Evolutionary conservation across 345 rosid species (phyloP).

Genomic region (Isatis tinctoria): DNA sequence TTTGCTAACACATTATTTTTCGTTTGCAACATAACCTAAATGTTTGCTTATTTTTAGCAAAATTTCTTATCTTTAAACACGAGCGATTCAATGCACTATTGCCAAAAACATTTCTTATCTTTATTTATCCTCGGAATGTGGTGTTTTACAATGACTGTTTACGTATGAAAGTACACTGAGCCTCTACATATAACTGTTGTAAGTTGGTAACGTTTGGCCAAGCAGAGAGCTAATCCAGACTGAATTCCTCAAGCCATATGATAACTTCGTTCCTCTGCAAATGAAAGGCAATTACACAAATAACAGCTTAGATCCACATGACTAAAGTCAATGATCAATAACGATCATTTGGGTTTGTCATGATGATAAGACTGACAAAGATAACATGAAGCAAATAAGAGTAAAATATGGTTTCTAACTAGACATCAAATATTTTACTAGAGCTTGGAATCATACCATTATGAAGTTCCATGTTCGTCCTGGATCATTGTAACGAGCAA

Average conservation of each 20-base stretch:
- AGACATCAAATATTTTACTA: background rate
- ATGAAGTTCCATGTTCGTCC: constrained; percentile 69
- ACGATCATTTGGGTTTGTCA: background rate
- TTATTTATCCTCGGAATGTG: background rate
- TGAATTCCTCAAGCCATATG: constrained; percentile 65
- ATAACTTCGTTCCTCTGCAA: constrained; percentile 67
- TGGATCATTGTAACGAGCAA: constrained; percentile 92
- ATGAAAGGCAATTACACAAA: background rate
- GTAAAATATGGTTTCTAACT: background rate
- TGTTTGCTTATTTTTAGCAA: background rate
- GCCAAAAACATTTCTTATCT: too few relatives aligned
- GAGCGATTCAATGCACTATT: background rate
- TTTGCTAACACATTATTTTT: too few relatives aligned
- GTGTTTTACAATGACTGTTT: background rate
- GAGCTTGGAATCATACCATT: constrained; percentile 43
- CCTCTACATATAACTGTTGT: background rate
- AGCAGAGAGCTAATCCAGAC: constrained; percentile 24
- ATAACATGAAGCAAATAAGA: background rate
- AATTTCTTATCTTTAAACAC: background rate
- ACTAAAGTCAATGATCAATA: background rate
- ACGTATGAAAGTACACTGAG: background rate
- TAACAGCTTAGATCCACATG: background rate
- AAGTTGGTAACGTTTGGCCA: background rate
- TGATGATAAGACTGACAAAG: background rate
- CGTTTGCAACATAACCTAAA: too few relatives aligned